A percentile compares a stretch with the other conserved stretches of the same genome.
Evolutionary conservation across 441 rosid species (phyloP).

Genomic region (Adansonia rubrostipa): DNA sequence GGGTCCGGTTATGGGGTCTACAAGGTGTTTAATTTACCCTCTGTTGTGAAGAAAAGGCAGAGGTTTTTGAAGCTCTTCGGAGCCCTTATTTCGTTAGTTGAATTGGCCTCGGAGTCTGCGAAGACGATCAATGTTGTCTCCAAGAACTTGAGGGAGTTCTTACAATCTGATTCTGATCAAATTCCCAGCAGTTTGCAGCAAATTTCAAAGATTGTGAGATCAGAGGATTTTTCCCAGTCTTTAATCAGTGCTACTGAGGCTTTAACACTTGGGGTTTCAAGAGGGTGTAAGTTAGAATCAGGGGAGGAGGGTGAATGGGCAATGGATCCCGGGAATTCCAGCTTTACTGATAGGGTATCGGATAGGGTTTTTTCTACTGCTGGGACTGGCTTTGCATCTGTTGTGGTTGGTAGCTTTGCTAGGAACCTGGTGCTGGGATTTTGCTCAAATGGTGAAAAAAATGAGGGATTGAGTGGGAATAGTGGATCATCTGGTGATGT

Average conservation of each 20-base stretch:
- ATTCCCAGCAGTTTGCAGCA: conserved; percentile 86
- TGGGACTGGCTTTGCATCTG: conserved; percentile 82
- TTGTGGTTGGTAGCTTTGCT: conserved; percentile 85
- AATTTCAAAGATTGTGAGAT: conserved; percentile 68
- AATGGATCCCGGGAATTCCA: conserved; percentile 30
- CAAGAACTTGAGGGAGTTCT: conserved; percentile 67
- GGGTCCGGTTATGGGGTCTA: conserved; percentile 64
- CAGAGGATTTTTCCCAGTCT: conserved; percentile 63
- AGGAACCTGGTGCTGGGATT: conserved; percentile 83
- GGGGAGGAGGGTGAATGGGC: conserved; percentile 23
- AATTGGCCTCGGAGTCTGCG: conserved; percentile 69
- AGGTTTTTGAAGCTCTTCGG: conserved; percentile 55
- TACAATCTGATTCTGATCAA: conserved; percentile 74
- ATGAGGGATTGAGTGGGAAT: conserved; percentile 5
- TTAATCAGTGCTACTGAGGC: conserved; percentile 63
- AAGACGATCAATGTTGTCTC: conserved; percentile 63
- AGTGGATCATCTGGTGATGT: conserved; percentile 34
- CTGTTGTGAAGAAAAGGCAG: conserved; percentile 49
- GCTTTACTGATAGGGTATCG: conserved; percentile 60
- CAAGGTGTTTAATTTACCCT: conserved; percentile 61
- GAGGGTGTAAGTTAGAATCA: conserved; percentile 53
- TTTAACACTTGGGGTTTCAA: conserved; percentile 58
- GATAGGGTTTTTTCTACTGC: conserved; percentile 68
- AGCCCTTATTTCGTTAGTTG: conserved; percentile 66
- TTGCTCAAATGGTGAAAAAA: conserved; percentile 41